A percentile compares a stretch with the other conserved stretches of the same genome.
phyloP scores from a whole-genome alignment of 345 rosid species.

The Brassica juncea region DNA sequence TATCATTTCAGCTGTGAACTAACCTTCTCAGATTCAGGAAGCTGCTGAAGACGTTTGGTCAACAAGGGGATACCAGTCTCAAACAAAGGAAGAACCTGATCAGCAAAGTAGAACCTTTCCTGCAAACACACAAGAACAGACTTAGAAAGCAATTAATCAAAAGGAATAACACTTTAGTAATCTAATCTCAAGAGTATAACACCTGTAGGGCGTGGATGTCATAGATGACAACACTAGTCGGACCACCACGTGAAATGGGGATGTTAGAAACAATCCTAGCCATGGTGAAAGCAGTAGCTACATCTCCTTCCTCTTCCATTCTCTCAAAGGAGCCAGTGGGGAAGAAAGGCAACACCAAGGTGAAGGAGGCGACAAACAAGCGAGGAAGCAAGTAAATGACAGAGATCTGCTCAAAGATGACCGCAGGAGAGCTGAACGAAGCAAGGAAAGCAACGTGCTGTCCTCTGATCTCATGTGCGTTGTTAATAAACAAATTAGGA shows the following conservation, averaged over 20 bases:
- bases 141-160: neutral
- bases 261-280: constrained; percentile 92
- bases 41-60: constrained; percentile 80
- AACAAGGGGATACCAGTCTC: constrained; percentile 95
- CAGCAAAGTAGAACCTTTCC: constrained; percentile 98
- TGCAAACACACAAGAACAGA: constrained; percentile 37
- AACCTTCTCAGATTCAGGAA: constrained; percentile 74
- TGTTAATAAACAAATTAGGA: constrained; percentile 88
- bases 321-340: constrained; percentile 98
- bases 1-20: neutral
- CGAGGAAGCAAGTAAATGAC: constrained; percentile 93
- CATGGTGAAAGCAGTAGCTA: constrained; percentile 98
- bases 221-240: constrained; percentile 90
- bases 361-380: constrained; percentile 88
- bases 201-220: constrained; percentile 99
- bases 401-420: constrained; percentile 94
- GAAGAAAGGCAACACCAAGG: constrained; percentile 91
- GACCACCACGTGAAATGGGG: constrained; percentile 97
- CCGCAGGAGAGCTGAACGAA: constrained; percentile 87
- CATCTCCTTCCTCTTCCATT: constrained; percentile 99
- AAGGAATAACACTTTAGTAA: constrained; percentile 5
- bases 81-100: constrained; percentile 92
- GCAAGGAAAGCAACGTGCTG: constrained; percentile 97
- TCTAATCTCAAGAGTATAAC: no score
- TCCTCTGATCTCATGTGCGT: constrained; percentile 88